Conservation (phyloP, 345 rosid species). For the Melaleuca quinquenervia region DNA sequence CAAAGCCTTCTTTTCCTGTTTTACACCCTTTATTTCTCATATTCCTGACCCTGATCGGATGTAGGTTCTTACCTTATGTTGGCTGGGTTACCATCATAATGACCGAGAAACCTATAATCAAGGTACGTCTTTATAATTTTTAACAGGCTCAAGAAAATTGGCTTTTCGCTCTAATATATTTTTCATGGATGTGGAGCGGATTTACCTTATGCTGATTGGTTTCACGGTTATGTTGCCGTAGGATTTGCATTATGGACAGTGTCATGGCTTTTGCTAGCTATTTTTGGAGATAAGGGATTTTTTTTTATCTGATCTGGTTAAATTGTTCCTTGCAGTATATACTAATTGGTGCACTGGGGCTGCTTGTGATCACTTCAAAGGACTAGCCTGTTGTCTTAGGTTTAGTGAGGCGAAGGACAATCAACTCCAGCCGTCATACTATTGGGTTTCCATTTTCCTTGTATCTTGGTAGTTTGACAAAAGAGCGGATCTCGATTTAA, state of each 20-base stretch:
- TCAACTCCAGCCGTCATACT: neutral
- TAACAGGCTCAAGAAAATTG: neutral
- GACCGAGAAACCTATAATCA: slow-evolving; percentile 90
- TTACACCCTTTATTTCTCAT: neutral
- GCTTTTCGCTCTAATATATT: neutral
- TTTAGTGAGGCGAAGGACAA: neutral
- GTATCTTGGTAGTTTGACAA: neutral
- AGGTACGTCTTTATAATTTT: slow-evolving; percentile 24
- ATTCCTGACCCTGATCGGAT: neutral
- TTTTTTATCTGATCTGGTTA: neutral
- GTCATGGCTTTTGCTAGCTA: neutral
- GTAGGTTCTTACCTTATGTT: slow-evolving; percentile 78
- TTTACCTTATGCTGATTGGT: neutral
- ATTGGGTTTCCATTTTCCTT: neutral
- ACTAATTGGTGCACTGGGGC: slow-evolving; percentile 75
- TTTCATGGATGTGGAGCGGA: neutral
- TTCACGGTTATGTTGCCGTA: neutral
- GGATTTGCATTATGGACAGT: neutral
- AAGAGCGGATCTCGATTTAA: neutral
- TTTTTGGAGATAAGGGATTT: neutral
- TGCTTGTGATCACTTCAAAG: slow-evolving; percentile 82
- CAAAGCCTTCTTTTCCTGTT: neutral
- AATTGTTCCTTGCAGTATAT: slow-evolving; percentile 47
- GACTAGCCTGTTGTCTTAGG: slow-evolving; percentile 22
- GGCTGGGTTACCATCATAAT: slow-evolving; percentile 97